Conservation (phyloP, 2,329 filamentous ascomycete genomes). For the Monosporascus sp. region DNA sequence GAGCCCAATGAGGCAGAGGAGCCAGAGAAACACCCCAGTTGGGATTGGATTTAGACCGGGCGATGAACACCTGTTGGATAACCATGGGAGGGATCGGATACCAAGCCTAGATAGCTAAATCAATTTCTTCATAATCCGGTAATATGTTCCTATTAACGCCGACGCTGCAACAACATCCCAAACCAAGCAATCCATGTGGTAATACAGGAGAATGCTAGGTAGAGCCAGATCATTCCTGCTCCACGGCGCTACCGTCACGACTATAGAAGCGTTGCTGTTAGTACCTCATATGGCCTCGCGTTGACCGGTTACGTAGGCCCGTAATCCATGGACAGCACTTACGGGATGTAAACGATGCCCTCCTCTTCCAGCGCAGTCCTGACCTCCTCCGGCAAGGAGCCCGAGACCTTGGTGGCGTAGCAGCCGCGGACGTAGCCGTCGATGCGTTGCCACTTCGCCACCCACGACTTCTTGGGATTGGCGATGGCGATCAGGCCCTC, state of each 20-base stretch:
- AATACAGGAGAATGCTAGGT: not conserved
- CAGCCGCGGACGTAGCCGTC: conserved; percentile 83
- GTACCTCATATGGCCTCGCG: conserved; percentile 1
- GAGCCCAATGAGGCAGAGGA: not conserved
- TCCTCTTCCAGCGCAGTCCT: conserved; percentile 57
- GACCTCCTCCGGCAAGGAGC: conserved; percentile 66
- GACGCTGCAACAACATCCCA: not conserved
- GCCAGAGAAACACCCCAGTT: not conserved
- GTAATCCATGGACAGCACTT: conserved; percentile 26
- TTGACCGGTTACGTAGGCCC: not conserved
- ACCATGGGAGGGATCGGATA: not conserved
- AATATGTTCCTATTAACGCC: not conserved
- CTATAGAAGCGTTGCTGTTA: conserved; percentile 4
- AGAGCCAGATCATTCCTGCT: conserved; percentile 11
- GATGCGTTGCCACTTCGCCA: conserved; percentile 92
- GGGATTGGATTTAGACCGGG: not conserved
- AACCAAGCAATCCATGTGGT: not conserved
- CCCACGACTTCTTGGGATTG: conserved; percentile 82
- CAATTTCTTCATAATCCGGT: too few relatives aligned
- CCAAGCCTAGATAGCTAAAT: too few relatives aligned
- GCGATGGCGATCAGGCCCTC: conserved; percentile 85
- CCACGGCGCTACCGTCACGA: conserved; percentile 17
- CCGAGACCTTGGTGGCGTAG: conserved; percentile 93
- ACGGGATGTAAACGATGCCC: conserved; percentile 62
- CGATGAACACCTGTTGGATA: not conserved